A percentile compares a stretch with the other conserved stretches of the same genome.
Evolutionary conservation across 306 rosid genomes (phyloP).

Genomic region (Vigna angularis): DNA sequence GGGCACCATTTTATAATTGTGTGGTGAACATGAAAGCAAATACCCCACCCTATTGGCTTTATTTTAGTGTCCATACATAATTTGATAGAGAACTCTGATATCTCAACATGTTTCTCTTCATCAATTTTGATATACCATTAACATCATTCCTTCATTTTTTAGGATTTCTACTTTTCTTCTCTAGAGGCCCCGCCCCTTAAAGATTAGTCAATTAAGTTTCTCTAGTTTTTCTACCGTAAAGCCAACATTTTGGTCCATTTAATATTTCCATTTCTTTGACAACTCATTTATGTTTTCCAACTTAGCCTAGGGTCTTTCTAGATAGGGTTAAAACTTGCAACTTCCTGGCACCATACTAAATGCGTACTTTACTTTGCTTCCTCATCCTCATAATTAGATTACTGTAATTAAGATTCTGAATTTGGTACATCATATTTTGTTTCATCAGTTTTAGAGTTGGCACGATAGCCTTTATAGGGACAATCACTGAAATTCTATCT

Average conservation of each 20-base stretch:
- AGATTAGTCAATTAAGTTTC: conserved; percentile 20
- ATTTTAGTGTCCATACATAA: conserved; percentile 44
- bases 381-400: background rate
- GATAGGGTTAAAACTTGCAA: conserved; percentile 11
- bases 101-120: conserved; percentile 32
- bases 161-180: conserved; percentile 41
- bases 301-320: background rate
- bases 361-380: background rate
- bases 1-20: conserved; percentile 35
- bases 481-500: background rate
- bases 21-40: conserved; percentile 42
- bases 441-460: background rate
- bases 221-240: conserved; percentile 14
- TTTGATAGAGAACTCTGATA: conserved; percentile 45
- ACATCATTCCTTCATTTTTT: conserved; percentile 55
- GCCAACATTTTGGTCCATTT: conserved; percentile 21
- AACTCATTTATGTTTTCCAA: background rate
- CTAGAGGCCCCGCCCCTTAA: conserved; percentile 42
- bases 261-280: conserved; percentile 25
- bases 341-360: background rate
- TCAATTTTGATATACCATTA: conserved; percentile 27
- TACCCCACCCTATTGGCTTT: conserved; percentile 43
- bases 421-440: background rate
- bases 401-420: background rate
- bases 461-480: background rate